phyloP scores from a whole-genome alignment of 2,329 filamentous ascomycete species.

The Dryadomyces quercivorus region DNA sequence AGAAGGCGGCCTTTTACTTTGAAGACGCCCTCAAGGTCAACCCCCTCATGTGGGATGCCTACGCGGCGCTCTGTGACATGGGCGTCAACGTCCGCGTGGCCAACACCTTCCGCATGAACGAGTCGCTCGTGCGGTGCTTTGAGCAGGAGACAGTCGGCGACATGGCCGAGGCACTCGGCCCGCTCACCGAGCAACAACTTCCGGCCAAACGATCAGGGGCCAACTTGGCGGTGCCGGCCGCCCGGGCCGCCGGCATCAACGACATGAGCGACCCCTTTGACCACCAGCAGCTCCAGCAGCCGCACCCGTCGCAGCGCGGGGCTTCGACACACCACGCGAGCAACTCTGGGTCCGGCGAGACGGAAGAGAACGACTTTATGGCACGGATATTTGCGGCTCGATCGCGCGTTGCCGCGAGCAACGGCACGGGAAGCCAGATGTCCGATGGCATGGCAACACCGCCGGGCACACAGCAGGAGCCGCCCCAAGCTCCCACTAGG shows the following conservation, averaged over 20 bases:
- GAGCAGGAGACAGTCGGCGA: conserved; percentile 23
- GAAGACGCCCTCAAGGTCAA: conserved; percentile 82
- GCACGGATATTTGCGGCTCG: conserved; percentile 41
- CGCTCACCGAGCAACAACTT: conserved; percentile 20
- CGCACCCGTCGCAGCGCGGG: neutral
- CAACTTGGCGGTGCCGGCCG: conserved; percentile 2
- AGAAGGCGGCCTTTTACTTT: conserved; percentile 74
- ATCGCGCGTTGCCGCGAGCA: conserved; percentile 23
- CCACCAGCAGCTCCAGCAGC: conserved; percentile 19
- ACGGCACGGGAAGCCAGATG: neutral
- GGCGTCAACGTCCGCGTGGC: conserved; percentile 68
- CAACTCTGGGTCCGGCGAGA: conserved; percentile 17
- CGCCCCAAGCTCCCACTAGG: conserved; percentile 38
- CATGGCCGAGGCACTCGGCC: conserved; percentile 18
- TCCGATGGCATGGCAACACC: conserved; percentile 54
- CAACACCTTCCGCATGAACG: conserved; percentile 74
- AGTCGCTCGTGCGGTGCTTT: conserved; percentile 35
- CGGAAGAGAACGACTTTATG: conserved; percentile 42
- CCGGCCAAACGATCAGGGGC: conserved; percentile 13
- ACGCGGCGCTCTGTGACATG: conserved; percentile 77
- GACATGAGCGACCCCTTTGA: conserved; percentile 40
- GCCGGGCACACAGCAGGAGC: conserved; percentile 30
- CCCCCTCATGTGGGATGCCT: conserved; percentile 97
- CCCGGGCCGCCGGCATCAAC: conserved; percentile 16
- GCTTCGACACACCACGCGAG: neutral